Evolutionary conservation across 1,284 basidiomycete genomes (phyloP), one percentile per base, ranked within the genome.

Genomic region (Boletellus deceptivus): DNA sequence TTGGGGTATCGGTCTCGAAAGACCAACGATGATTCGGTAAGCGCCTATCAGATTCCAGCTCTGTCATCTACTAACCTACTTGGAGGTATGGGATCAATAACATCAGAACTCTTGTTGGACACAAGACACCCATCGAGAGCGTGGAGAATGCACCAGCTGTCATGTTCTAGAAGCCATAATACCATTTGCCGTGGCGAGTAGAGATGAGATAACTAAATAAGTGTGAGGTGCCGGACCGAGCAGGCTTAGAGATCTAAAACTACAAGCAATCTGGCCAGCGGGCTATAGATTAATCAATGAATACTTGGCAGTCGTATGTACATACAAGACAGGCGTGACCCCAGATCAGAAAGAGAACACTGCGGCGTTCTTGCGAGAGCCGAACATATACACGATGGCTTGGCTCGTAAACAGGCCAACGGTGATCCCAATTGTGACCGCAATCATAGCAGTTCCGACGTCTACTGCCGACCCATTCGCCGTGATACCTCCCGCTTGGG

Each of bases 11-110:
- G 85, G 87, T 65, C 77, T 99, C 33, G 97, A 99, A 74, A 77
- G 97, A 55, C 97, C 97, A n/a, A 99, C 97, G 1, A 99, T 99
- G 97, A 99, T 99, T 74, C 84, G 93, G 91, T 91, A 58, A 55
- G 84, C 72, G 18, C 22, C 17, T 22, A 3, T 24, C 8, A 14
- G 35, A 34, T 11, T 22, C 20, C 4, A 29, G 34, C 46, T 22
- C 18, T 7, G 18, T 10, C 17, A 54, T 20, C 27, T 52, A 41
- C 31, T 42, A 20, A 45, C 42, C 36, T 36, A 50, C 33, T 49
- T n/a, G 4, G 53, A 90, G 89, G 43, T 89, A 88, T 62, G 85
- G 83, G 34, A 96, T 99, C 68, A 95, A 87, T 70, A 98, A 99
- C 69, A 99, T 99, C 62, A 80, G 97, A 55, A 94, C 96, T 34